A percentile compares a stretch with the other conserved stretches of the same genome.
These are phyloP conservation scores for Candida glucosophila DNA, from an alignment of 1,139 yeast genomes.

Conservation along the genomic window DNA sequence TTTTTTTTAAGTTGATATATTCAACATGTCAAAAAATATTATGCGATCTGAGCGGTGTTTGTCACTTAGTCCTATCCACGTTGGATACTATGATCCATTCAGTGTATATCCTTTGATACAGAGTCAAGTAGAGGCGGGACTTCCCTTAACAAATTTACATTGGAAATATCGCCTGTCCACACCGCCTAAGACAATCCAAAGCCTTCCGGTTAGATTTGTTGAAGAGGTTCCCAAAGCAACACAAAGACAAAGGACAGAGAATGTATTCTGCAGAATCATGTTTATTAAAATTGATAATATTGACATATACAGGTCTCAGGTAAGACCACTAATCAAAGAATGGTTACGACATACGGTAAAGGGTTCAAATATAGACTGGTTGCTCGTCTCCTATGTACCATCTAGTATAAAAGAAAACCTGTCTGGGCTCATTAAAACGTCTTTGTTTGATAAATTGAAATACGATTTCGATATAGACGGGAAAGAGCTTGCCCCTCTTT, in stretches of 20 bases:
- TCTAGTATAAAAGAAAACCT: constrained; percentile 35
- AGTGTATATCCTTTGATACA: constrained; percentile 50
- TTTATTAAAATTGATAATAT: constrained; percentile 56
- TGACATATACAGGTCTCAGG: constrained; percentile 71
- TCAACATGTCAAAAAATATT: too few species aligned
- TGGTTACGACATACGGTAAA: constrained; percentile 58
- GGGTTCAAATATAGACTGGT: constrained; percentile 48
- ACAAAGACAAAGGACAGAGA: constrained; percentile 6
- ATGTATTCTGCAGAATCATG: constrained; percentile 61
- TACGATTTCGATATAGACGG: constrained; percentile 53
- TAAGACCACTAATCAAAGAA: constrained; percentile 70
- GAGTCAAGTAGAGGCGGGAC: constrained; percentile 39
- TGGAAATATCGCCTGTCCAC: constrained; percentile 57
- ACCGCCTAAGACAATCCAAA: constrained; percentile 61
- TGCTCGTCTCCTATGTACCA: constrained; percentile 50
- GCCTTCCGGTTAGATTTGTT: constrained; percentile 47
- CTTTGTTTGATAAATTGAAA: constrained; percentile 56
- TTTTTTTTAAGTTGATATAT: too few species aligned
- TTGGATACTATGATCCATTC: constrained; percentile 86
- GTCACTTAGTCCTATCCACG: constrained; percentile 31
- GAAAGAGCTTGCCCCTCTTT: constrained; percentile 18
- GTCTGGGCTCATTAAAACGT: constrained; percentile 37
- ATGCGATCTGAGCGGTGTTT: too few species aligned
- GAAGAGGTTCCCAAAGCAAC: constrained; percentile 48
- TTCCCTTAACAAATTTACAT: constrained; percentile 69